Evolutionary conservation across 1,284 basidiomycete genomes (phyloP).

Genomic region (Pisolithus thermaeus): DNA sequence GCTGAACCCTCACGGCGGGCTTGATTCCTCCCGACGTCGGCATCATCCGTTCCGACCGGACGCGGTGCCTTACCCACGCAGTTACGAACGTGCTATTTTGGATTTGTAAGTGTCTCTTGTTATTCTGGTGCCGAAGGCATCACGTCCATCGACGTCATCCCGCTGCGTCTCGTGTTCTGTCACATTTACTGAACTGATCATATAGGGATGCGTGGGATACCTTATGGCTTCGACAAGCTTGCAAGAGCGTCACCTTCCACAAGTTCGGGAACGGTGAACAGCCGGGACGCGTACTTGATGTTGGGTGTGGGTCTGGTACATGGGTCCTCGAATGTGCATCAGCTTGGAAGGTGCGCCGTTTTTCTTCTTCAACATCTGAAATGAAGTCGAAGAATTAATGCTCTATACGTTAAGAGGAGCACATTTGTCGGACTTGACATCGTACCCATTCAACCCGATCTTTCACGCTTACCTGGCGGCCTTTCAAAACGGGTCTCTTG

Average conservation of each 20-base stretch:
- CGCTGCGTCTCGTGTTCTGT: slow-evolving; percentile 8
- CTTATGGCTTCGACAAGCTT: slow-evolving; percentile 45
- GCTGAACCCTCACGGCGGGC: slow-evolving; percentile 11
- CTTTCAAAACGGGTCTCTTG: slow-evolving; percentile 57
- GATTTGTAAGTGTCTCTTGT: slow-evolving; percentile 49
- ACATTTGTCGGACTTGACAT: slow-evolving; percentile 52
- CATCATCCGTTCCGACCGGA: slow-evolving; percentile 47
- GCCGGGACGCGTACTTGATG: slow-evolving; percentile 38
- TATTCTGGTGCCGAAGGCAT: neutral
- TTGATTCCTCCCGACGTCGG: slow-evolving; percentile 32
- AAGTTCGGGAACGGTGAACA: slow-evolving; percentile 41
- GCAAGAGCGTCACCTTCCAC: slow-evolving; percentile 56
- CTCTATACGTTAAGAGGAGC: neutral
- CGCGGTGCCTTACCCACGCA: slow-evolving; percentile 61
- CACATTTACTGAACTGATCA: slow-evolving; percentile 6
- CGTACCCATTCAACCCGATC: slow-evolving; percentile 61
- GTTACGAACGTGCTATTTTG: slow-evolving; percentile 52
- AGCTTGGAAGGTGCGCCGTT: slow-evolving; percentile 50
- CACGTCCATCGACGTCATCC: neutral
- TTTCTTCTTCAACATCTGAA: neutral
- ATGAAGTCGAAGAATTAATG: neutral
- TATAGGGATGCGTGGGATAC: slow-evolving; percentile 66
- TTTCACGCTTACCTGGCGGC: slow-evolving; percentile 49
- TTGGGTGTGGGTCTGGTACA: slow-evolving; percentile 64
- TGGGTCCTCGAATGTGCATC: slow-evolving; percentile 62